These are phyloP conservation scores for Candida xiaguanensis DNA, from an alignment of 805 yeast species.

Conservation along the genomic window DNA sequence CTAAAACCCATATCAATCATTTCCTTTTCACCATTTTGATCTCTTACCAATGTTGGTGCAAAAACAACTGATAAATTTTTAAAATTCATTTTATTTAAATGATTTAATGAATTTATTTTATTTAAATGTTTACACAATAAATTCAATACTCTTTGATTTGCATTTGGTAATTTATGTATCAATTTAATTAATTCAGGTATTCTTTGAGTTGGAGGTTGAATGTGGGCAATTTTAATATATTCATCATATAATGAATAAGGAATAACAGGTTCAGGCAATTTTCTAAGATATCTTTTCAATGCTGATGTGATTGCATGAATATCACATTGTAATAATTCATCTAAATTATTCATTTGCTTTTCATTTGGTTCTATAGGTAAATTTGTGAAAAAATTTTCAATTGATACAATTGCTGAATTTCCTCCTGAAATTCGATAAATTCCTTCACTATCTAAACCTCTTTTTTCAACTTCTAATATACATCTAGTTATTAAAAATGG, in stretches of 20 bases:
- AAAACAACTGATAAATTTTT: conserved; percentile 87
- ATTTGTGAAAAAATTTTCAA: conserved; percentile 39
- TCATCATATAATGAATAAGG: conserved; percentile 65
- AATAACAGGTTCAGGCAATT: conserved; percentile 81
- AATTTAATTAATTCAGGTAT: conserved; percentile 44
- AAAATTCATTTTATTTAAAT: conserved; percentile 72
- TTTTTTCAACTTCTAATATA: conserved; percentile 67
- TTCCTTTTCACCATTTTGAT: conserved; percentile 74
- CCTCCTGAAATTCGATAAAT: conserved; percentile 89
- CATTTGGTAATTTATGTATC: conserved; percentile 54
- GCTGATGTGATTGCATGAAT: conserved; percentile 85
- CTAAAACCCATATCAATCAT: conserved; percentile 79
- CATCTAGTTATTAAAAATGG: conserved; percentile 76
- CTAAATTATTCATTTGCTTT: conserved; percentile 25
- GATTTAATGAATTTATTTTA: conserved; percentile 50
- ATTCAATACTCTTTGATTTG: conserved; percentile 60
- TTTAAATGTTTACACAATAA: conserved; percentile 62
- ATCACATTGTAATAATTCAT: conserved; percentile 52
- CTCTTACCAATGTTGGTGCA: conserved; percentile 89
- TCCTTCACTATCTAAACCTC: conserved; percentile 81
- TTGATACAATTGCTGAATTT: conserved; percentile 57
- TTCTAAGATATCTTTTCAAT: conserved; percentile 80
- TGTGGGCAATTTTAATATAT: conserved; percentile 50
- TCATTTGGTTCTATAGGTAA: conserved; percentile 26
- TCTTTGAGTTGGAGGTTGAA: conserved; percentile 23